phyloP scores from a whole-genome alignment of 495 filamentous ascomycete genomes.

The Penicillium arizonense region DNA sequence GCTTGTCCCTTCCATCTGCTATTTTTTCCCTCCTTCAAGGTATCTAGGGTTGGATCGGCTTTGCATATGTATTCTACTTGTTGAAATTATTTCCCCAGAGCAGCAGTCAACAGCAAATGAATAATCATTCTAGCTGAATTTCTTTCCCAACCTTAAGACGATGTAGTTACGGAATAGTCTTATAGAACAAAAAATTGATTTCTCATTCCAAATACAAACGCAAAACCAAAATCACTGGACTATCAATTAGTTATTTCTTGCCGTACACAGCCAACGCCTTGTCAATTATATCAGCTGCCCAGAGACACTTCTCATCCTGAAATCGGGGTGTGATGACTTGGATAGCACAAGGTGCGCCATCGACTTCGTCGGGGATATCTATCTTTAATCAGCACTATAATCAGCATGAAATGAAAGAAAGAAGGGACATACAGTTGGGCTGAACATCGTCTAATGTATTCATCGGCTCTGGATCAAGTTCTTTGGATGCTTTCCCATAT shows the following conservation, averaged over 20 bases:
- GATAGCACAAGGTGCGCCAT: slow-evolving; percentile 39
- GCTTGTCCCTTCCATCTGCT: slow-evolving; percentile 1
- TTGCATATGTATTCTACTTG: slow-evolving; percentile 29
- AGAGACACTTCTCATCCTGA: slow-evolving; percentile 44
- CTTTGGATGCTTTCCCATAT: slow-evolving; percentile 28
- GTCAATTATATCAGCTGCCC: slow-evolving; percentile 36
- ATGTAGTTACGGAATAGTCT: too few species aligned
- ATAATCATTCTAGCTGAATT: slow-evolving; percentile 1
- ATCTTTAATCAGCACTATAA: not conserved
- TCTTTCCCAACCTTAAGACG: too few species aligned
- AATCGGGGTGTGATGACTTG: slow-evolving; percentile 38
- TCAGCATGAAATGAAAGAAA: not conserved
- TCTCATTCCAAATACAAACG: too few species aligned
- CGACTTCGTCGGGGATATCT: slow-evolving; percentile 35
- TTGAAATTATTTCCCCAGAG: slow-evolving; percentile 21
- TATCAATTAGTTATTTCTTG: not conserved
- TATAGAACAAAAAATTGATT: too few species aligned
- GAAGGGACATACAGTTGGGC: slow-evolving; percentile 31
- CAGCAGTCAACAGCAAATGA: slow-evolving; percentile 16
- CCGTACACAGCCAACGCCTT: not conserved
- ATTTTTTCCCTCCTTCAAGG: slow-evolving; percentile 2
- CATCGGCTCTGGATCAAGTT: slow-evolving; percentile 35
- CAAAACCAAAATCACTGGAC: not conserved
- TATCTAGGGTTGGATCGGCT: slow-evolving; percentile 16
- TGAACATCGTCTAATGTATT: slow-evolving; percentile 21